Evolutionary conservation across 768 basidiomycete genomes (phyloP).

Genomic region (Pisolithus microcarpus): DNA sequence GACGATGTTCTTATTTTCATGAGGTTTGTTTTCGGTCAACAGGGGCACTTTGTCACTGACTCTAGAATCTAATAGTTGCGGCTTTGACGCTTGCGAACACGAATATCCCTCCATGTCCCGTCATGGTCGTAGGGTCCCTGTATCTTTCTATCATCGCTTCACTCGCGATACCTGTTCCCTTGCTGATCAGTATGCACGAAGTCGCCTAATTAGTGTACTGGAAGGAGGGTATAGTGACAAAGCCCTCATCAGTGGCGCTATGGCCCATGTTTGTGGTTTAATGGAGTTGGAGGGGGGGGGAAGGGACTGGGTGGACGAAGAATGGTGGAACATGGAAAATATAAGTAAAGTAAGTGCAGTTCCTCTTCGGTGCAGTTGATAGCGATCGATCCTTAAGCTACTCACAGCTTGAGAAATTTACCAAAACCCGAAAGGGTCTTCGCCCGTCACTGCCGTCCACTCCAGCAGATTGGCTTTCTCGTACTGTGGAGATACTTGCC

Average conservation of each 20-base stretch:
- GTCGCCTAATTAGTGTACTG: slow-evolving; percentile 78
- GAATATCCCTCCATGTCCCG: slow-evolving; percentile 89
- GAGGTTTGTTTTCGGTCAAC: slow-evolving; percentile 45
- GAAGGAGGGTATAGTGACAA: slow-evolving; percentile 95
- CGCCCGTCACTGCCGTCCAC: slow-evolving; percentile 24
- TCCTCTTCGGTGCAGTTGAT: neutral
- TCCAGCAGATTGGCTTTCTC: slow-evolving; percentile 52
- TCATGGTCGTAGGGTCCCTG: slow-evolving; percentile 83
- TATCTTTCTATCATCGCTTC: slow-evolving; percentile 80
- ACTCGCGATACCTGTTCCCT: slow-evolving; percentile 63
- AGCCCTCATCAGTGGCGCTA: slow-evolving; percentile 74
- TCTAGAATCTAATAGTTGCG: slow-evolving; percentile 48
- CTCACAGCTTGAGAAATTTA: slow-evolving; percentile 54
- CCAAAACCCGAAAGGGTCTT: slow-evolving; percentile 53
- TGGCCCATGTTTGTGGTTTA: slow-evolving; percentile 77
- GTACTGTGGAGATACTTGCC: slow-evolving; percentile 31
- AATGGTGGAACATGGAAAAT: slow-evolving; percentile 64
- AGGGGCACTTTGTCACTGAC: neutral
- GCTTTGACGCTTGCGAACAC: slow-evolving; percentile 92
- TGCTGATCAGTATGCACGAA: slow-evolving; percentile 55
- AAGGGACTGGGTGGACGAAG: slow-evolving; percentile 28
- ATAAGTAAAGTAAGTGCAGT: slow-evolving; percentile 48
- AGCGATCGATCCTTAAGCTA: neutral
- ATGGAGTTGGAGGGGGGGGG: slow-evolving; percentile 15
- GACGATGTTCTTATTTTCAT: slow-evolving; percentile 80